Evolutionary conservation across 129 eudicot genomes (phyloP), one percentile per base, ranked within the genome.

Genomic region (Pulicaria dysenterica): DNA sequence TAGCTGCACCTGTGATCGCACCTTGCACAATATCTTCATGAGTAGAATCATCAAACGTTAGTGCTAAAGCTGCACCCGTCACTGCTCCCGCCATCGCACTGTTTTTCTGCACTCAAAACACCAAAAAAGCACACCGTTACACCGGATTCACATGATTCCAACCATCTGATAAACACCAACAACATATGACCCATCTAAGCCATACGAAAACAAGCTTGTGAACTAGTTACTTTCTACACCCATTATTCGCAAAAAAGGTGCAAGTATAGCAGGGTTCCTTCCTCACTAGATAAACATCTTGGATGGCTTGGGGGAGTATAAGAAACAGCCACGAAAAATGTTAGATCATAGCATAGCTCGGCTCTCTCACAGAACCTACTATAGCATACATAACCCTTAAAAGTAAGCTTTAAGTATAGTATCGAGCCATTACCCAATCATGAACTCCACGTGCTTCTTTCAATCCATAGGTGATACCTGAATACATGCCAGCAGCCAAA

Each of bases 71-170:
- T 9, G 96, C 91, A 39, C 98, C 96, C 0, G 96, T 90, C 2
- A 93, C 44, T 3, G 98, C 98, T 69, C 98, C 98, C 0, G 98
- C 98, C 82, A 89, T 72, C 0, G 98, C 98, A 71, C 96, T 93
- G 56, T 80, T 93, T 76, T 89, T 93, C 96, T 92, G 96, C 79
- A 83, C 10, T 69, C 41, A 46, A 9, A 24, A 47, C 19, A 44
- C 67, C 67, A 68, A 58, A 36, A 42, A 16, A 39, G n/a, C 50
- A 53, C 6, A 3, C 16, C 49, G 11, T 68, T 7, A 77, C 6
- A 37, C 10, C 5, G 2, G 8, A 41, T 10, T 48, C n/a, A 48
- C 5, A 0, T 9, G 5, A 47, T 5, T 58, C 11, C 43, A 36
- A n/a, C 14, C 0, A 6, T 7, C 42, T n/a, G 11, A 13, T 60